phyloP scores from a whole-genome alignment of 306 rosid genomes.

The Rubus parviflorus region DNA sequence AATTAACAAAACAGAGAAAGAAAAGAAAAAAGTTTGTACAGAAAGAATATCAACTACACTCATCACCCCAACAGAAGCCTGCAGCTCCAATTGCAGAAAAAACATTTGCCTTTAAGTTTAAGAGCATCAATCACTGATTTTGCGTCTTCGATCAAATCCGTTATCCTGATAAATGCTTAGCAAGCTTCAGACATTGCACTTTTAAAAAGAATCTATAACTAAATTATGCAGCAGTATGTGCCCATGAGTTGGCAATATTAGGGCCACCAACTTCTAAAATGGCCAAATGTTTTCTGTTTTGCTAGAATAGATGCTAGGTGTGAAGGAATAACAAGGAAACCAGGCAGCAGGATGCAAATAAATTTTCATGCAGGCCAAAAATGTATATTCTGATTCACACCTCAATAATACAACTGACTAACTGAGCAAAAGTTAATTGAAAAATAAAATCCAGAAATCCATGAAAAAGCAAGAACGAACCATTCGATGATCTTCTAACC shows the following conservation, averaged over 20 bases:
- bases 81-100: slow-evolving; percentile 58
- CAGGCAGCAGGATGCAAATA: too few species aligned
- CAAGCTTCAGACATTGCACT: background rate
- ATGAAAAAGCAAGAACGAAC: slow-evolving; percentile 31
- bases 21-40: background rate
- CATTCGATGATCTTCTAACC: slow-evolving; percentile 49
- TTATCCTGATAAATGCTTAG: slow-evolving; percentile 34
- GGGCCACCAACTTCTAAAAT: too few species aligned
- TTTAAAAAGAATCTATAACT: background rate
- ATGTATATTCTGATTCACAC: too few species aligned
- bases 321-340: too few species aligned
- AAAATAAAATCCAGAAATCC: background rate
- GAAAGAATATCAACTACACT: slow-evolving; percentile 11
- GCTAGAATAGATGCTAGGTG: too few species aligned
- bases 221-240: background rate
- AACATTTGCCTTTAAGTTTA: slow-evolving; percentile 51
- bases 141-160: slow-evolving; percentile 51
- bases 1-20: background rate
- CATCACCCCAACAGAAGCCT: slow-evolving; percentile 80
- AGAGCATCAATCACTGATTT: slow-evolving; percentile 49
- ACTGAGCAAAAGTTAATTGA: background rate
- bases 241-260: too few species aligned
- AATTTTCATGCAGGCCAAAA: background rate
- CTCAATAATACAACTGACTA: background rate
- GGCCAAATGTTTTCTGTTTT: too few species aligned